Conservation (phyloP, 1,284 basidiomycete species). For the Moesziomyces parantarcticus region DNA sequence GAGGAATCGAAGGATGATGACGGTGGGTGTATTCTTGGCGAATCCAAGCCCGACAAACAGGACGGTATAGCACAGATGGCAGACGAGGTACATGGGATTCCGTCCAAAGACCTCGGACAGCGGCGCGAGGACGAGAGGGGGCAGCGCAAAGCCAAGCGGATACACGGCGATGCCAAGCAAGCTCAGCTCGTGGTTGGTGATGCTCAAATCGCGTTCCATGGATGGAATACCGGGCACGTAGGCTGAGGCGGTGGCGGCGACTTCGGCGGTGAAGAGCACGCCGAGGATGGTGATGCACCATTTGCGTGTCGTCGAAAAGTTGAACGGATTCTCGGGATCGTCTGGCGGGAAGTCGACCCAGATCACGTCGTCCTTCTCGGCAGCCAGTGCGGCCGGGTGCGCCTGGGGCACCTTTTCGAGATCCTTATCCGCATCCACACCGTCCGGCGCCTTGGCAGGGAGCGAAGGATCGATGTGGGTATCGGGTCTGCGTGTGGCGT, state of each 20-base stretch:
- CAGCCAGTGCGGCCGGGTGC: constrained; percentile 3
- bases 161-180: constrained; percentile 72
- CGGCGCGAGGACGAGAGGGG: constrained; percentile 75
- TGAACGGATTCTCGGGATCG: constrained; percentile 74
- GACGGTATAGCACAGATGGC: constrained; percentile 71
- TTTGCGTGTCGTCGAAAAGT: constrained; percentile 72
- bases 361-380: constrained; percentile 51
- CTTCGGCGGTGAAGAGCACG: constrained; percentile 72
- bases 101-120: constrained; percentile 83
- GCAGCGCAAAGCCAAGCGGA: constrained; percentile 76
- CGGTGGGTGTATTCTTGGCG: constrained; percentile 77
- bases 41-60: constrained; percentile 53
- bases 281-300: constrained; percentile 75
- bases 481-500: not conserved
- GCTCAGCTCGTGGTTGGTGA: constrained; percentile 74
- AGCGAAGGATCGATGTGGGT: not conserved
- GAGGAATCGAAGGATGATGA: constrained; percentile 77
- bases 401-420: constrained; percentile 35
- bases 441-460: constrained; percentile 1
- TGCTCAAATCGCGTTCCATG: constrained; percentile 77
- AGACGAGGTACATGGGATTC: constrained; percentile 76
- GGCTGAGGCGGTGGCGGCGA: constrained; percentile 71
- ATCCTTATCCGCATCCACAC: constrained; percentile 1
- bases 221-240: constrained; percentile 74
- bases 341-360: constrained; percentile 73